phyloP scores from a whole-genome alignment of 495 filamentous ascomycete genomes.

The Aspergillus coremiiformis region DNA sequence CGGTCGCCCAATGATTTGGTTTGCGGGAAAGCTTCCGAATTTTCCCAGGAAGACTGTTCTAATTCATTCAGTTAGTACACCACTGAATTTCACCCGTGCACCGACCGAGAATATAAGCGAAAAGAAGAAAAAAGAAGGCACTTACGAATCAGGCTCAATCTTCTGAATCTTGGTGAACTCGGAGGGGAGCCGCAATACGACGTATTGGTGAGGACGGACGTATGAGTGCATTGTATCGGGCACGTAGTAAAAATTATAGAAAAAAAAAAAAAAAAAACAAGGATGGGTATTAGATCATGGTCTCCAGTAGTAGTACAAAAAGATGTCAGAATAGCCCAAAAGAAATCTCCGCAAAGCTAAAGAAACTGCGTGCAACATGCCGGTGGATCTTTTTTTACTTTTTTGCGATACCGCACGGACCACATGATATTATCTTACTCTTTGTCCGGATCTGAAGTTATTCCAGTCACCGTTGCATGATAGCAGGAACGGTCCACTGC shows the following conservation, averaged over 20 bases:
- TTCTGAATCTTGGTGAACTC: conserved; percentile 55
- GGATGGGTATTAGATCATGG: neutral
- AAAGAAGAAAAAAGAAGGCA: conserved; percentile 23
- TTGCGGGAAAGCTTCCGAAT: conserved; percentile 80
- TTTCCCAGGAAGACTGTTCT: conserved; percentile 82
- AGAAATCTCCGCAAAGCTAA: neutral
- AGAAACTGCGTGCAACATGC: neutral
- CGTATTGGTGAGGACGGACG: conserved; percentile 56
- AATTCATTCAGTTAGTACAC: conserved; percentile 16
- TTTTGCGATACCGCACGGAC: conserved; percentile 24
- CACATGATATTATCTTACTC: neutral
- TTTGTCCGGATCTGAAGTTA: neutral
- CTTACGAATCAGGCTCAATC: conserved; percentile 72
- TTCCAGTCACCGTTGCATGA: too few species aligned
- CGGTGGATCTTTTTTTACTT: conserved; percentile 5
- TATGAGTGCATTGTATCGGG: conserved; percentile 35
- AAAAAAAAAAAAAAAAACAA: neutral
- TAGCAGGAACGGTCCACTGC: too few species aligned
- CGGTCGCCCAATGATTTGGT: conserved; percentile 78
- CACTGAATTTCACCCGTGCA: neutral
- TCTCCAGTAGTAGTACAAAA: neutral
- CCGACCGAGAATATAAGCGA: neutral
- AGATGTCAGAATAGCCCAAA: neutral
- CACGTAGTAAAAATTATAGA: neutral
- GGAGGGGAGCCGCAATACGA: conserved; percentile 62